Percentiles rank a stretch among this genome's conserved stretches.
Conservation (phyloP, 2,329 filamentous ascomycete genomes). For the Magnaporthales sp. region DNA sequence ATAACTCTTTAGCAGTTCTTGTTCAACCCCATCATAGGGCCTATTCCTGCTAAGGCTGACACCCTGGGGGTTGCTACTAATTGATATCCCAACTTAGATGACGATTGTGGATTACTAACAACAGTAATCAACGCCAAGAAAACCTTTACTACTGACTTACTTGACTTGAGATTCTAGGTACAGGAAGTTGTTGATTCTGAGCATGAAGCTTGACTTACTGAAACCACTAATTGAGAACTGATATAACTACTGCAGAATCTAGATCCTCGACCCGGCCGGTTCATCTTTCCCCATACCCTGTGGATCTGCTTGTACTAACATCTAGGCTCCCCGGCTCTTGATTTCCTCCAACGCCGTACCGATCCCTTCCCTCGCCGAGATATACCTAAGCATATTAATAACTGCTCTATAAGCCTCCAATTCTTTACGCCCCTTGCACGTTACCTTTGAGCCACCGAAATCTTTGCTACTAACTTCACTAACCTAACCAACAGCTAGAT, state of each 20-base stretch:
- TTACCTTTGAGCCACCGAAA: too few relatives aligned
- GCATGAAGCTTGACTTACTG: neutral
- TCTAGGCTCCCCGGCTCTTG: neutral
- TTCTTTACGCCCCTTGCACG: neutral
- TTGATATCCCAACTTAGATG: neutral
- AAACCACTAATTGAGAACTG: neutral
- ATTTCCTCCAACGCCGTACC: neutral
- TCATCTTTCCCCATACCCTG: neutral
- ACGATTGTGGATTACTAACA: neutral
- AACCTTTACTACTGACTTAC: neutral
- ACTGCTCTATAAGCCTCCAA: neutral
- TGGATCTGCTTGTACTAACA: neutral
- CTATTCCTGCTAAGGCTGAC: neutral
- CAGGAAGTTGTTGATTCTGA: neutral
- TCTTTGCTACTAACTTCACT: too few relatives aligned
- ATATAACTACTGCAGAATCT: neutral
- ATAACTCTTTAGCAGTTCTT: neutral
- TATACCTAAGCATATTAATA: neutral
- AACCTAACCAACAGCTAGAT: neutral
- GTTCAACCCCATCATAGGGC: neutral
- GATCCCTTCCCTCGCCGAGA: neutral
- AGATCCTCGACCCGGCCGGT: neutral
- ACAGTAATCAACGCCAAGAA: neutral
- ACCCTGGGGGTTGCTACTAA: neutral
- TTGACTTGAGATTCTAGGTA: neutral